Evolutionary conservation across 345 rosid species (phyloP).

Genomic region (Ricinus communis): DNA sequence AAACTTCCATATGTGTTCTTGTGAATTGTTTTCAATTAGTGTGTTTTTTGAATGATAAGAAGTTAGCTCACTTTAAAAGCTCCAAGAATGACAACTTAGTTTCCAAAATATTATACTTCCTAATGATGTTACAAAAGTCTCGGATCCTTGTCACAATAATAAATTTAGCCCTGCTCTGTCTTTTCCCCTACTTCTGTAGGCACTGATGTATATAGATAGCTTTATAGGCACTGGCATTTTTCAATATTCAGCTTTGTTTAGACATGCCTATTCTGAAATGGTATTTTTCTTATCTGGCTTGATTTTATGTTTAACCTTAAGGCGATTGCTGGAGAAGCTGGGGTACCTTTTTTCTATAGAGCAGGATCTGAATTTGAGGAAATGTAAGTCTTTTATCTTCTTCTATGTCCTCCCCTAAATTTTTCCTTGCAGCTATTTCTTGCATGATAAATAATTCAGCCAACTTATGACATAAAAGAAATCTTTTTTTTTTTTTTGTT

Average conservation of each 20-base stretch:
- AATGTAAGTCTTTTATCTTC: slow-evolving; percentile 60
- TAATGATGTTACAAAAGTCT: background rate
- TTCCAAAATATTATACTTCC: background rate
- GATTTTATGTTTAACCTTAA: slow-evolving; percentile 33
- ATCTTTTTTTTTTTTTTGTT: too few relatives aligned
- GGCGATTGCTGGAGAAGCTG: slow-evolving; percentile 99
- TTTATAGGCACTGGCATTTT: too few relatives aligned
- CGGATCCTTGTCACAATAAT: background rate
- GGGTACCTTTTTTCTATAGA: slow-evolving; percentile 96
- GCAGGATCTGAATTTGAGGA: slow-evolving; percentile 99
- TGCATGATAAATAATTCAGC: background rate
- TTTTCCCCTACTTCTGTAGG: background rate
- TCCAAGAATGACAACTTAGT: background rate
- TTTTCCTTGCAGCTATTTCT: background rate
- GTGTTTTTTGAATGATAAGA: background rate
- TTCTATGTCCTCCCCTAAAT: background rate
- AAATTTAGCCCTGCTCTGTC: background rate
- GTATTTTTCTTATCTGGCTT: background rate
- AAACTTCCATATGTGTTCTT: slow-evolving; percentile 14
- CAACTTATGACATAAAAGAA: background rate
- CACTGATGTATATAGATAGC: background rate
- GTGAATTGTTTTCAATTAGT: background rate
- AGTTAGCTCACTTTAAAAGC: background rate
- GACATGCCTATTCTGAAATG: slow-evolving; percentile 11
- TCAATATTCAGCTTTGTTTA: background rate